Evolutionary conservation across 2,329 filamentous ascomycete genomes (phyloP), one percentile per base, ranked within the genome.

Genomic region (Aspergillus sp.): DNA sequence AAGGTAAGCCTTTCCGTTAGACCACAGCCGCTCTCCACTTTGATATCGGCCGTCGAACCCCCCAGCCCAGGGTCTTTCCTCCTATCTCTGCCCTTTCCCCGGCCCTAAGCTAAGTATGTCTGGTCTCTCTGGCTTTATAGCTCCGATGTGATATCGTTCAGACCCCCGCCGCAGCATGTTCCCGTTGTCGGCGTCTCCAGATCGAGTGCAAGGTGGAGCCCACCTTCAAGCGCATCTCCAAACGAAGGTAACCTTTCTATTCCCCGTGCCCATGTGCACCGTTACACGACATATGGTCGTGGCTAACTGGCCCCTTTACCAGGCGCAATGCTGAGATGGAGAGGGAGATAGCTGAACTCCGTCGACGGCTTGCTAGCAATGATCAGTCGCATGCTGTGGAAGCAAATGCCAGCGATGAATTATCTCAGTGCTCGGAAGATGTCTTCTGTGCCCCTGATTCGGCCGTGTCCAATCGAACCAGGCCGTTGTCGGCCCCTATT

Each of bases 91-190:
- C 26, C 36, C 44, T 36, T 24, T 24, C 17, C 30, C 43, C 48
- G 40, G 50, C 22, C 36, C 33, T 56, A 40, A 42, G 58, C 59
- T 66, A 47, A 62, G 51, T 32, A 45, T 59, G 47, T 35, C n/a
- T 44, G 22, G 40, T 38, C 44, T 46, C 49, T 16, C 17, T 47
- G 40, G 36, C 42, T 20, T 41, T 47, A 57, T 60, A 86, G 83
- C 74, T 87, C 58, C 79, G 82, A 65, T 87, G 84, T 74, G 82
- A 87, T 70, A 84, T 86, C 59, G 75, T 83, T 45, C 81, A 84
- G 60, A 81, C 82, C n/a, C 83, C 82, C 6, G 85, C 83, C 60
- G 75, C 78, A 58, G 75, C 76, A 44, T 87, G 84, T 70, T 78
- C 77, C 44, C 80, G 84, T 57, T 87, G 84, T 69, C 73, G 76